Evolutionary conservation across 2,329 filamentous ascomycete species (phyloP).

Genomic region (Dactylellina cionopaga): DNA sequence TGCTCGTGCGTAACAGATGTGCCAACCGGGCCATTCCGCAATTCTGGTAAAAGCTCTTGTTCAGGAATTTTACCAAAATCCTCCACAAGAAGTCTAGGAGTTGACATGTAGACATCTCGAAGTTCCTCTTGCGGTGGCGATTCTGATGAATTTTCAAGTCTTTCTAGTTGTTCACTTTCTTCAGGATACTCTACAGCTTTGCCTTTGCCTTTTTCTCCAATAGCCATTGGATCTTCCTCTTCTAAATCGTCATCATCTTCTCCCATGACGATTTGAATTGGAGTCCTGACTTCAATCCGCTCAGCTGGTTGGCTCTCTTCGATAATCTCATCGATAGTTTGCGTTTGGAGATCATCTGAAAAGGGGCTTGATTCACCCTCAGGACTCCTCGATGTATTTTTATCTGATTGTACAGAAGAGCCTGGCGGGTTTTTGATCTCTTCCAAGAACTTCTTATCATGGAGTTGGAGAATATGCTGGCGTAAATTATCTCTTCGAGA

Average conservation of each 20-base stretch:
- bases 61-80: slow-evolving; percentile 26
- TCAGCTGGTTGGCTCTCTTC: slow-evolving; percentile 27
- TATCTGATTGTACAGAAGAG: slow-evolving; percentile 20
- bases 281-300: slow-evolving; percentile 32
- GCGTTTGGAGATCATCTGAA: slow-evolving; percentile 21
- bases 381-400: slow-evolving; percentile 35
- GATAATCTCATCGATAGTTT: slow-evolving; percentile 36
- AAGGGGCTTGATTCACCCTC: slow-evolving; percentile 34
- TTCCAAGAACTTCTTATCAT: slow-evolving; percentile 33
- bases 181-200: slow-evolving; percentile 8
- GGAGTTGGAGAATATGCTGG: slow-evolving; percentile 46
- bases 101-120: slow-evolving; percentile 35
- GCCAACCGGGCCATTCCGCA: neutral
- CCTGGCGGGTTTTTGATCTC: slow-evolving; percentile 36
- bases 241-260: slow-evolving; percentile 16
- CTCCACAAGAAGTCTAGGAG: slow-evolving; percentile 25
- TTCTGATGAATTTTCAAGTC: neutral
- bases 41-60: slow-evolving; percentile 35
- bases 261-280: slow-evolving; percentile 16
- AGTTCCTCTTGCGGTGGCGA: slow-evolving; percentile 26
- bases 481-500: slow-evolving; percentile 39
- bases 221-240: slow-evolving; percentile 2
- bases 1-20: neutral
- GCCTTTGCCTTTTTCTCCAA: slow-evolving; percentile 19
- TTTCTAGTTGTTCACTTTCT: neutral